phyloP scores from a whole-genome alignment of 805 yeast species.

The Yarrowia yakushimensis region DNA sequence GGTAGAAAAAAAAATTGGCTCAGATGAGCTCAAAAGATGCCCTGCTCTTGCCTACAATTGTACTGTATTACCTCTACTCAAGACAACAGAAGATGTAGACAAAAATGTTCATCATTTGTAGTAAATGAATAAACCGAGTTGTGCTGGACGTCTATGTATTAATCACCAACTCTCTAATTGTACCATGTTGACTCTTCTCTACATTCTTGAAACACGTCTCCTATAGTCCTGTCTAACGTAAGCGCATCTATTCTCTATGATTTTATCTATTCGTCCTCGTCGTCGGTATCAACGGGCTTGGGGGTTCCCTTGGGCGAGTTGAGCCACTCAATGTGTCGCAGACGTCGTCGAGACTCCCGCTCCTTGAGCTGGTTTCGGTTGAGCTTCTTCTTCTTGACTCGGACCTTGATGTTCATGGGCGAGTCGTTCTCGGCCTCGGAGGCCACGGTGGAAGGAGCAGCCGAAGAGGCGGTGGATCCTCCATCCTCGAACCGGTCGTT shows the following conservation, averaged over 20 bases:
- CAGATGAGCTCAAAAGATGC: too few relatives aligned
- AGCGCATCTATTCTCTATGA: neutral
- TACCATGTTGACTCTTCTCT: too few relatives aligned
- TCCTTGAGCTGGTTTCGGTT: constrained; percentile 93
- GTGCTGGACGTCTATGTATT: too few relatives aligned
- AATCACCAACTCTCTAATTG: too few relatives aligned
- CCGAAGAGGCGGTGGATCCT: constrained; percentile 43
- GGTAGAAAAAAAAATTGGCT: too few relatives aligned
- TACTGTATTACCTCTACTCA: too few relatives aligned
- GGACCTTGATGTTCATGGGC: constrained; percentile 93
- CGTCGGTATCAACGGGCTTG: constrained; percentile 88
- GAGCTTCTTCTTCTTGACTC: constrained; percentile 90
- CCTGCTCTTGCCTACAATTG: too few relatives aligned
- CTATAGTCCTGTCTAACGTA: too few relatives aligned
- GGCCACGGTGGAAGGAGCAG: constrained; percentile 47
- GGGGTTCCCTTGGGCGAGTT: constrained; percentile 98
- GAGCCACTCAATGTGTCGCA: constrained; percentile 92
- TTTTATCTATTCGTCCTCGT: constrained; percentile 55
- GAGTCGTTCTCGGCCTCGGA: constrained; percentile 58
- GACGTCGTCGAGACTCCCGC: constrained; percentile 89
- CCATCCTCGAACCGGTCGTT: constrained; percentile 73
- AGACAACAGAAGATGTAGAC: too few relatives aligned
- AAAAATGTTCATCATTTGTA: too few relatives aligned
- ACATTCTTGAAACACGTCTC: too few relatives aligned
- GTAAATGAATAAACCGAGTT: too few relatives aligned